Conservation (phyloP, 805 yeast species). For the Wickerhamomyces pijperi region DNA sequence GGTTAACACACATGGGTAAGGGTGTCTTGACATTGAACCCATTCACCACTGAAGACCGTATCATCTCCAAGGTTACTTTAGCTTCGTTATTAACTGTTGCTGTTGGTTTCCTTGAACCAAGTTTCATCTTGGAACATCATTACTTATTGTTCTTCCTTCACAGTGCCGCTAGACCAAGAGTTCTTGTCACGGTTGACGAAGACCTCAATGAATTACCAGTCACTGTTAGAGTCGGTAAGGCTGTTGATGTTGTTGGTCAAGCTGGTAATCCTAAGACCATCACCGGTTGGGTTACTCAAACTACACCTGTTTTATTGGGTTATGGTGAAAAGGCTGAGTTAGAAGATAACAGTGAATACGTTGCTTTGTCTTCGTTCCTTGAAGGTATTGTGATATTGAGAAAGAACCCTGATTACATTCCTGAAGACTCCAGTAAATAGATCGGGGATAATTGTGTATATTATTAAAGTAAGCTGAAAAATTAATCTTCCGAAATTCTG, state of each 20-base stretch:
- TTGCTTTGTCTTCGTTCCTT: constrained; percentile 66
- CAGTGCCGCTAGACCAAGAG: constrained; percentile 85
- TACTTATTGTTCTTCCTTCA: constrained; percentile 77
- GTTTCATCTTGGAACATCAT: constrained; percentile 74
- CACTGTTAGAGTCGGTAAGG: constrained; percentile 96
- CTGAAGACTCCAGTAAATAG: constrained; percentile 30
- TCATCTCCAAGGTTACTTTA: constrained; percentile 76
- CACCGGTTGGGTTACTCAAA: constrained; percentile 99
- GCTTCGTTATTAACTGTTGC: constrained; percentile 82
- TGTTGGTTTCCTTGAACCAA: constrained; percentile 78
- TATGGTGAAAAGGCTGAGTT: constrained; percentile 95
- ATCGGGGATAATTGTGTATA: not conserved
- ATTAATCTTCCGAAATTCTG: no score
- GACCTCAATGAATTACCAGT: constrained; percentile 74
- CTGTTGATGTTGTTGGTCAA: constrained; percentile 97
- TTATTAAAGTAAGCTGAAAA: not conserved
- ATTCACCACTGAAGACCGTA: constrained; percentile 79
- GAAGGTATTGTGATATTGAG: constrained; percentile 91
- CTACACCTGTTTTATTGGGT: constrained; percentile 89
- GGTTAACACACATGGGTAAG: constrained; percentile 88
- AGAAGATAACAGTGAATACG: constrained; percentile 82
- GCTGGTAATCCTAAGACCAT: constrained; percentile 99
- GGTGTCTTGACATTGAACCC: constrained; percentile 89
- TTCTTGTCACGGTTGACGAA: constrained; percentile 87
- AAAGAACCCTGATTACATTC: constrained; percentile 81